phyloP scores from a whole-genome alignment of 345 rosid species.

The Gossypium ekmanianum region DNA sequence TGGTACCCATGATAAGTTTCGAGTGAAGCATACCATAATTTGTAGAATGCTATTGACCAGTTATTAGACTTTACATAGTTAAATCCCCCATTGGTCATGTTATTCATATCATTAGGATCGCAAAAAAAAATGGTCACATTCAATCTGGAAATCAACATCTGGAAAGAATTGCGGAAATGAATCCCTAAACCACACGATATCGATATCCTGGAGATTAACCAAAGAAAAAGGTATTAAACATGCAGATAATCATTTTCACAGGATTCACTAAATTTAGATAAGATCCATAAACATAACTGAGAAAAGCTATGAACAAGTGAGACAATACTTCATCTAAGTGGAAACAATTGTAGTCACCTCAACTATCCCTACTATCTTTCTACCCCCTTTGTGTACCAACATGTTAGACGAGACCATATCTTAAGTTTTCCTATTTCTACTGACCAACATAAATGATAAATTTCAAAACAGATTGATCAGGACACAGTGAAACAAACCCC shows the following conservation, averaged over 20 bases:
- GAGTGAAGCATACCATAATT: slow-evolving; percentile 62
- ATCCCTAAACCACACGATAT: slow-evolving; percentile 70
- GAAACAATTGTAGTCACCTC: background rate
- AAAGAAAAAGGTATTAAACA: slow-evolving; percentile 19
- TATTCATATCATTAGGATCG: slow-evolving; percentile 31
- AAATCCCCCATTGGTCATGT: slow-evolving; percentile 74
- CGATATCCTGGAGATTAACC: slow-evolving; percentile 53
- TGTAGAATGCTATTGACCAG: slow-evolving; percentile 55
- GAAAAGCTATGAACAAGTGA: background rate
- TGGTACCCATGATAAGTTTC: slow-evolving; percentile 40
- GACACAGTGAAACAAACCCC: background rate
- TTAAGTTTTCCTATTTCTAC: background rate
- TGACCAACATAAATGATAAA: background rate
- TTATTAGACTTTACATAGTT: slow-evolving; percentile 53
- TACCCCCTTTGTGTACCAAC: background rate
- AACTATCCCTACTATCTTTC: background rate
- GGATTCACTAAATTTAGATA: background rate
- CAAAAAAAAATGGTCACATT: slow-evolving; percentile 56
- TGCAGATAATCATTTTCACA: background rate
- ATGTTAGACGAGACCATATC: background rate
- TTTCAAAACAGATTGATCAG: background rate
- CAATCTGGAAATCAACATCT: slow-evolving; percentile 74
- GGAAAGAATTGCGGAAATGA: slow-evolving; percentile 58
- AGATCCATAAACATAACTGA: slow-evolving; percentile 2
- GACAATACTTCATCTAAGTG: background rate